Base-by-base conservation (phyloP, 139 green algal species). In the Zygnema circumcarinatum region DNA sequence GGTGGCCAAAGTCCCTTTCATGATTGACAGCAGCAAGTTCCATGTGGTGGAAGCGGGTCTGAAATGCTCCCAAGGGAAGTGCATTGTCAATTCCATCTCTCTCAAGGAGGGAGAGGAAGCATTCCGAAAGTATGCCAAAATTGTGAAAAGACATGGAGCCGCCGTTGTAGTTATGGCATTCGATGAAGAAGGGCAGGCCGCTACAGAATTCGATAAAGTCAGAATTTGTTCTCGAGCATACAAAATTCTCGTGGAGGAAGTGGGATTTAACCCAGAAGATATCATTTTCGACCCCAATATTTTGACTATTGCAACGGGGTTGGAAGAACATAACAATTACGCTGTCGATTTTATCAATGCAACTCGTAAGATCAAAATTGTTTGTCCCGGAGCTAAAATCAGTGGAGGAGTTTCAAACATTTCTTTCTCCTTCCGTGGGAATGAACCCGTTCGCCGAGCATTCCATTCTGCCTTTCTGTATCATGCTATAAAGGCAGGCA, bases 241-340 rank as follows among this genome's bases (percentile, higher is more conserved):
- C 92, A 92, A 94, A 76, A 98, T 98, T 38, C 88, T 99, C 87
- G 96, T 99, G 38, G 95, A 99, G 84, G 92, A 98, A 85, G 95
- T 99, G 74, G 95, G 94, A 67, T 98, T 98, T 89, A 94, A 97
- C 85, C 94, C 96, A 3, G 88, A 98, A 91, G 97, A 99, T 93
- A 97, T 99, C 92, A 96, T 99, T 79, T 99, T 99, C 62, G 97
- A 99, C 90, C 97, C 97, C 92, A 99, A 99, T 94, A 99, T 99
- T 90, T 94, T 99, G 11, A 98, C 97, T 21, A 93, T 99, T 3
- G 97, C 96, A 89, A 99, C 97, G 2, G 97, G 97, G 32, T 86
- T 99, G 86, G 75, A 94, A 16, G 97, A 99, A 94, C 97, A 99
- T 94, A 98, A 98, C 95, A 98, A 99, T 94, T 99, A 99, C 84